Evolutionary conservation across 116 monocot species (phyloP).

Genomic region (Posidonia oceanica): DNA sequence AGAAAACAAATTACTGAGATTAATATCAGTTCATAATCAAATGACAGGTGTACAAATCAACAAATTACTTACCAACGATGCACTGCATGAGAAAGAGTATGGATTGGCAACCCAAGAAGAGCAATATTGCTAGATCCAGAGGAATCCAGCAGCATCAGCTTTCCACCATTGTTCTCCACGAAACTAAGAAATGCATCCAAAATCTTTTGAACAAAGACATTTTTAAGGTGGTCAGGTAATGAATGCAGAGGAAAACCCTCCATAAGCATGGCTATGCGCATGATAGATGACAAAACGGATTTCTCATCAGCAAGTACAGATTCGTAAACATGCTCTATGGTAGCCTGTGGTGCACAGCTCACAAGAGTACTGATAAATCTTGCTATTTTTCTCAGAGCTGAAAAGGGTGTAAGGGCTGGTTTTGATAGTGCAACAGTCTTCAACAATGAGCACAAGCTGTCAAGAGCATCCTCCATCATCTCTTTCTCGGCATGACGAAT

Average conservation of each 20-base stretch:
- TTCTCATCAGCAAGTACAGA: constrained; percentile 22
- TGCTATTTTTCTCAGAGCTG: constrained; percentile 50
- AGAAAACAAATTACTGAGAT: constrained; percentile 11
- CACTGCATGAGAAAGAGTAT: constrained; percentile 49
- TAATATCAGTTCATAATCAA: constrained; percentile 6
- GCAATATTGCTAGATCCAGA: constrained; percentile 12
- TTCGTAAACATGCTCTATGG: constrained; percentile 48
- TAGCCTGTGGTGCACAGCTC: constrained; percentile 24
- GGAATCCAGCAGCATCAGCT: constrained; percentile 14
- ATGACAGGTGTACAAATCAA: background rate
- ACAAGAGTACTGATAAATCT: constrained; percentile 47
- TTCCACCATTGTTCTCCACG: constrained; percentile 26
- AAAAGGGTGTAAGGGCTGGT: constrained; percentile 28
- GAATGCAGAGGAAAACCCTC: constrained; percentile 74
- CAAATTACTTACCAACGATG: constrained; percentile 39
- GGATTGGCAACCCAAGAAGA: constrained; percentile 43
- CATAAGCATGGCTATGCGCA: constrained; percentile 52
- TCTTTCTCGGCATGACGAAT: constrained; percentile 56
- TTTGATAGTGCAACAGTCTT: constrained; percentile 38
- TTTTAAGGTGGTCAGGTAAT: constrained; percentile 47
- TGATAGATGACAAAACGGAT: constrained; percentile 14
- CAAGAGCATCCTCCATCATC: constrained; percentile 25
- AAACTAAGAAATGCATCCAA: constrained; percentile 33
- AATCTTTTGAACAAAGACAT: constrained; percentile 26
- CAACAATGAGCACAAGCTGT: constrained; percentile 39